These are phyloP conservation scores for Colletotrichum limetticola DNA, from an alignment of 2,329 filamentous ascomycete species.

Conservation along the genomic window DNA sequence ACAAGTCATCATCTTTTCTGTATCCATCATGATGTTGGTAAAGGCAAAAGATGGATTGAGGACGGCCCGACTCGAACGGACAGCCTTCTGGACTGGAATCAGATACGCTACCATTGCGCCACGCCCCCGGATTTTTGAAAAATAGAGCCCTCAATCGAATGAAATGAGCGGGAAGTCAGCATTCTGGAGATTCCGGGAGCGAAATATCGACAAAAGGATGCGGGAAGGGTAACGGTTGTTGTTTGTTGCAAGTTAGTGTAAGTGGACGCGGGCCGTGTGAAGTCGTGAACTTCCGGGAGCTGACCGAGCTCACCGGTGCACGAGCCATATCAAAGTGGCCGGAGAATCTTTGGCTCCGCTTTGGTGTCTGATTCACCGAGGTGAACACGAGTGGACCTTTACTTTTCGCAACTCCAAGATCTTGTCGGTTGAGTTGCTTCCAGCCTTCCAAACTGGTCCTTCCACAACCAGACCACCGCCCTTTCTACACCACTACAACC, in stretches of 20 bases:
- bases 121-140: slow-evolving; percentile 5
- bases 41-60: not conserved
- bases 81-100: slow-evolving; percentile 35
- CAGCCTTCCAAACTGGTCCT: not conserved
- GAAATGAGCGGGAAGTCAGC: not conserved
- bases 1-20: too few species aligned
- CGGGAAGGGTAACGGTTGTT: too few species aligned
- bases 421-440: not conserved
- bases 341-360: slow-evolving; percentile 19
- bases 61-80: slow-evolving; percentile 30
- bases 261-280: not conserved
- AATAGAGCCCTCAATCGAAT: not conserved
- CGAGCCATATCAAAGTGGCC: not conserved
- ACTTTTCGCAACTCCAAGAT: not conserved
- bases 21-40: too few species aligned
- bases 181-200: not conserved
- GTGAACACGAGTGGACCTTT: not conserved
- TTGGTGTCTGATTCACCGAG: slow-evolving; percentile 1
- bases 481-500: not conserved
- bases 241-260: not conserved
- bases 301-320: slow-evolving; percentile 2
- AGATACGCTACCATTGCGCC: slow-evolving; percentile 34
- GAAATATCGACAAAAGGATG: not conserved
- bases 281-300: not conserved
- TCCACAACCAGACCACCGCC: not conserved